Conservation (phyloP, 148 eudicot genomes). For the Rheum nobile region DNA sequence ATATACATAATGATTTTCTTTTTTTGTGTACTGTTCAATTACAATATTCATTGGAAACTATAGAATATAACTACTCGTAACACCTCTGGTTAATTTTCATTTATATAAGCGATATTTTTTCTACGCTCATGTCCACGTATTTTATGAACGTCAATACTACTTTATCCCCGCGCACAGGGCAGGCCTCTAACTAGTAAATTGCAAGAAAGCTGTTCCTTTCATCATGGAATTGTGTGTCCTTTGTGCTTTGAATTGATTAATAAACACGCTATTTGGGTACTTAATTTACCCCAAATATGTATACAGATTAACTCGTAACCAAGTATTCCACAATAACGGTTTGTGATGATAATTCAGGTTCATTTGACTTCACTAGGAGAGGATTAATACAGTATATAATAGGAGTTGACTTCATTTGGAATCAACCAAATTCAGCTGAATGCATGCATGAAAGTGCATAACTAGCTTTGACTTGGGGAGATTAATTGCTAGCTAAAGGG, state of each 20-base stretch:
- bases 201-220: no score
- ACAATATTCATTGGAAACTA: no score
- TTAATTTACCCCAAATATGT: neutral
- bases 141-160: no score
- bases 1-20: no score
- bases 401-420: neutral
- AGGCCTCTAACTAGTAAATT: no score
- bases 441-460: neutral
- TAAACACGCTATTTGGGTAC: neutral
- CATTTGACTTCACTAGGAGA: neutral
- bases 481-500: neutral
- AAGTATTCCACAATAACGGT: neutral
- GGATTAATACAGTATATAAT: neutral
- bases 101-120: no score
- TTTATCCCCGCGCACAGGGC: no score
- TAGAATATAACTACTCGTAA: no score
- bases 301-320: neutral
- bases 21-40: no score
- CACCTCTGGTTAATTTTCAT: no score
- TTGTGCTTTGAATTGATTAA: neutral
- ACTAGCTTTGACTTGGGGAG: neutral
- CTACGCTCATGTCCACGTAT: no score
- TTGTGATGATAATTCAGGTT: neutral
- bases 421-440: neutral
- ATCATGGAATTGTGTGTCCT: neutral